Evolutionary conservation across 2,329 filamentous ascomycete species (phyloP), one percentile per base, ranked within the genome.

Genomic region (Lachnellula occidentalis): DNA sequence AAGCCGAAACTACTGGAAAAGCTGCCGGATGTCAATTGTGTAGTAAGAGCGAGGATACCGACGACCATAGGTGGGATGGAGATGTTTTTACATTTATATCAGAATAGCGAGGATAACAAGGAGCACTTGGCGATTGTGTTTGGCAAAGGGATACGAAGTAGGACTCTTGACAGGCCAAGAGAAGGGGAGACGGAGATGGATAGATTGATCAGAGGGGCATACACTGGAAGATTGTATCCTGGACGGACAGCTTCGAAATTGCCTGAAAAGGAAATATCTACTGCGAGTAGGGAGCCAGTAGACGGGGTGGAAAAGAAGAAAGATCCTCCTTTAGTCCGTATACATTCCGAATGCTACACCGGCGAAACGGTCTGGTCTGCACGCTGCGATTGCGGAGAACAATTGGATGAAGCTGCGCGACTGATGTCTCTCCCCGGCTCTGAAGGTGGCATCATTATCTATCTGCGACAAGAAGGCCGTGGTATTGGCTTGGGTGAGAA

Each of bases 331-430:
- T 76, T 99, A 39, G 92, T 99, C 46, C 82, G 94, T 54, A 99
- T 99, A 68, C 94, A 99, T 71, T 95, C 90, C 3, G 94, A 99
- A 72, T 99, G 94, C 74, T 99, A 99, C 72, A 99, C 94, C 0
- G 94, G 94, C 56, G 94, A 99, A 76, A 99, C 94, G 1, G 94
- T 95, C 1, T 97, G 94, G 94, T 96, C 92, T 7, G 92, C 94
- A 36, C 85, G 94, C 27, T 99, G 94, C 74, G 94, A 99, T 73
- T 99, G 94, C 70, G 94, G 94, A 54, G 94, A 99, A 73, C 94
- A 99, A 71, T 80, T 99, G 2, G 94, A 99, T 70, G 94, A 99
- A 74, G 94, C 94, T 1, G 94, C 92, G 1, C 82, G 94, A 24
- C 76, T 99, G 2, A 99, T 99, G 94, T 87, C 88, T 15, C 75